Percentiles rank a stretch among this genome's conserved stretches.
Evolutionary conservation across 2,329 filamentous ascomycete species (phyloP).

Genomic region (Cladosporium phlei): DNA sequence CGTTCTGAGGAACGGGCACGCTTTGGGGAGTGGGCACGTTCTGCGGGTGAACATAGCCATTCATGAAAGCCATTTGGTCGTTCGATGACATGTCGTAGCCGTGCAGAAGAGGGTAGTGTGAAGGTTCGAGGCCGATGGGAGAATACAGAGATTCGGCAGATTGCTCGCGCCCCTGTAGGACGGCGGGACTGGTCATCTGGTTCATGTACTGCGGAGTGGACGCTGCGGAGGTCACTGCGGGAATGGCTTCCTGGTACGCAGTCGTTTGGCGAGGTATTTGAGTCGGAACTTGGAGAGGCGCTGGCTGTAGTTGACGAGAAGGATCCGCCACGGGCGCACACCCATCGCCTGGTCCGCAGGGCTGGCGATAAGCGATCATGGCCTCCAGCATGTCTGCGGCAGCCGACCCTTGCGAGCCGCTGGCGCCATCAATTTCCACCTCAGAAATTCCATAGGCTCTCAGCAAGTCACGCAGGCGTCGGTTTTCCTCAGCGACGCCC

Average conservation of each 20-base stretch:
- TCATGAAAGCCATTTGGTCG: no score
- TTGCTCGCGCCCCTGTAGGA: background rate
- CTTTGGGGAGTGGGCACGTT: background rate
- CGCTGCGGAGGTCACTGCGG: background rate
- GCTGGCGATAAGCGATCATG: constrained; percentile 13
- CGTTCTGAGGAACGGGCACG: no score
- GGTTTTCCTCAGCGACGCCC: constrained; percentile 66
- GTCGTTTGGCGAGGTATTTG: background rate
- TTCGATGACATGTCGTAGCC: background rate
- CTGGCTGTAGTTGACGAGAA: background rate
- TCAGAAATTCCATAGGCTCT: constrained; percentile 54
- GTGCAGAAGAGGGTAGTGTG: background rate
- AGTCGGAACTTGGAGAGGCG: background rate
- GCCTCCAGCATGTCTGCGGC: constrained; percentile 14
- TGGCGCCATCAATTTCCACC: constrained; percentile 41
- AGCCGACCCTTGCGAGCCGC: constrained; percentile 11
- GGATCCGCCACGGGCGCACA: background rate
- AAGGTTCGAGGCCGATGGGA: background rate
- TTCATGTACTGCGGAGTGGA: background rate
- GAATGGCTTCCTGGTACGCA: background rate
- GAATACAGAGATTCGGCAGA: background rate
- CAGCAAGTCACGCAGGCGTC: constrained; percentile 56
- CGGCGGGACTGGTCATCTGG: constrained; percentile 1
- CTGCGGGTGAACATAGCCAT: background rate
- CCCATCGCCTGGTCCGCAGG: constrained; percentile 13